Evolutionary conservation across 768 basidiomycete species (phyloP).

Genomic region (Lactarius evosmus): DNA sequence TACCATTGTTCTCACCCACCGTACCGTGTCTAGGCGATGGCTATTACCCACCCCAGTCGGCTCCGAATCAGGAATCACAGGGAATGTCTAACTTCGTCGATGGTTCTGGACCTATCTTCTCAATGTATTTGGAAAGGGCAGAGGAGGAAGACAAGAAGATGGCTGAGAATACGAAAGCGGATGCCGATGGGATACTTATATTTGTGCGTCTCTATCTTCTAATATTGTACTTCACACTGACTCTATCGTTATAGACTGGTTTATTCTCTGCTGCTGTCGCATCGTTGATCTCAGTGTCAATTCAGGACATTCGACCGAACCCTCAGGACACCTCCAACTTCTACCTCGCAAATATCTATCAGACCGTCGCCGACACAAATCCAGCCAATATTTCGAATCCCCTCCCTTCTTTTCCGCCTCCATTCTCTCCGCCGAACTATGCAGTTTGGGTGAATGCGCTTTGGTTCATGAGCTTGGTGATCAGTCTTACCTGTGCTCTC

Average conservation of each 20-base stretch:
- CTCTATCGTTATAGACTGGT: not conserved
- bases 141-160: not conserved
- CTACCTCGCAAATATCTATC: not conserved
- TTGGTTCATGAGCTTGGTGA: conserved; percentile 2
- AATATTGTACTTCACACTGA: too few species aligned
- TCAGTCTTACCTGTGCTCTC: conserved; percentile 1
- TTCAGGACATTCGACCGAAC: not conserved
- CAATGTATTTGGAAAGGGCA: not conserved
- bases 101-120: not conserved
- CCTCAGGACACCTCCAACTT: not conserved
- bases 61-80: not conserved
- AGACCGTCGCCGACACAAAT: not conserved
- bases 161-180: not conserved
- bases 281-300: not conserved
- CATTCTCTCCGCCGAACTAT: not conserved
- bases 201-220: conserved; percentile 5
- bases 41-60: not conserved
- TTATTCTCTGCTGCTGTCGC: conserved; percentile 7
- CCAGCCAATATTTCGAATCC: not conserved
- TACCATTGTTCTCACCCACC: too few species aligned
- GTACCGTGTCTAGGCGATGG: too few species aligned
- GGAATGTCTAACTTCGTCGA: not conserved
- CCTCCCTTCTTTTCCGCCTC: not conserved
- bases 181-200: not conserved
- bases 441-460: not conserved